Conservation (phyloP, 441 rosid genomes). For the Arabidopsis lyrata region DNA sequence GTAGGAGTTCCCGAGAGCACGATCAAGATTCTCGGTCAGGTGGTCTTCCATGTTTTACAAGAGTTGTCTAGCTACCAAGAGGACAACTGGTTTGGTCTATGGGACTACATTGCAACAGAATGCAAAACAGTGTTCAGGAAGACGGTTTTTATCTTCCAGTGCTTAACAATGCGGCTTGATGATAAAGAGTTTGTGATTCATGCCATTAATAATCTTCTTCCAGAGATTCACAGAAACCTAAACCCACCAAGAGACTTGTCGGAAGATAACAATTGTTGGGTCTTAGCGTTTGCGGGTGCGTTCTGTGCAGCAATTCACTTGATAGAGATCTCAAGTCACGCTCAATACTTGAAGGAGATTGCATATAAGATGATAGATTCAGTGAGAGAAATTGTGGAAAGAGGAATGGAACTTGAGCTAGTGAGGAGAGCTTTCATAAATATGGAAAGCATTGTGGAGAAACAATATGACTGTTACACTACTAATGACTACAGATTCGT, state of each 20-base stretch:
- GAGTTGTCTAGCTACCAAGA: neutral
- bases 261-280: constrained; percentile 1
- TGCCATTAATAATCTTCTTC: constrained; percentile 5
- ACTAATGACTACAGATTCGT: neutral
- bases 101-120: constrained; percentile 17
- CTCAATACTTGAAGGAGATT: neutral
- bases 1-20: neutral
- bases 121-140: neutral
- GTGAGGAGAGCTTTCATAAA: constrained; percentile 11
- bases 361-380: neutral
- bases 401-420: constrained; percentile 5
- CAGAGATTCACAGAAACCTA: constrained; percentile 17
- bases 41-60: constrained; percentile 1
- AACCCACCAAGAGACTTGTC: neutral
- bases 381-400: constrained; percentile 12
- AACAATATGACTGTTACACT: neutral
- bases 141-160: constrained; percentile 28
- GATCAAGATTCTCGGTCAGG: constrained; percentile 17
- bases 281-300: constrained; percentile 15
- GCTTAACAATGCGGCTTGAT: constrained; percentile 23
- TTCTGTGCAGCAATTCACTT: constrained; percentile 10
- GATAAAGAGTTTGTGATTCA: constrained; percentile 3
- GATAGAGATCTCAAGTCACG: neutral
- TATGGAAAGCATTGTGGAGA: constrained; percentile 9
- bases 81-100: constrained; percentile 28